Conservation (phyloP, 2,329 filamentous ascomycete species). For the Trichoderma sp. region DNA sequence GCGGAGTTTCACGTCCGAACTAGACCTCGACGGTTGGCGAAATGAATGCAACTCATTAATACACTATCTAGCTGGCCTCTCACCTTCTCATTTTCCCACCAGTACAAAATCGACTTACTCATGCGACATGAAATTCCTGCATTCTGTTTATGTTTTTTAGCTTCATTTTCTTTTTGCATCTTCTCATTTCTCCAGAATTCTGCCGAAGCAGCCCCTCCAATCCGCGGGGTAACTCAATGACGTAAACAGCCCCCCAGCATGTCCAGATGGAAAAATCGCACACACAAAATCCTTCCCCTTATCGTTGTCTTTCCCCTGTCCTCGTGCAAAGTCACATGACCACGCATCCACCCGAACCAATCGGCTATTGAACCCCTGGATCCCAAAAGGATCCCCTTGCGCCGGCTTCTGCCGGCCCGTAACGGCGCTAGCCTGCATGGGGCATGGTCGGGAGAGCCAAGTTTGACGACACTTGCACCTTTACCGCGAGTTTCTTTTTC, state of each 20-base stretch:
- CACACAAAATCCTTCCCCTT: background rate
- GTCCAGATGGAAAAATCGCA: background rate
- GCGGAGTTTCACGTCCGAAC: background rate
- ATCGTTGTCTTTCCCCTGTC: background rate
- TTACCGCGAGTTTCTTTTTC: background rate
- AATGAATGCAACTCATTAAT: background rate
- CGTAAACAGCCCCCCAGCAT: background rate
- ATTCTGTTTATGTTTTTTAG: background rate
- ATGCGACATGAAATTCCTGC: background rate
- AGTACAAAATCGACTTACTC: background rate
- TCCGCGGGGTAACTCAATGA: slow-evolving; percentile 14
- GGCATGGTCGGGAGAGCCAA: slow-evolving; percentile 15
- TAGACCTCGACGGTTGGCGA: background rate
- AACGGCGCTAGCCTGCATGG: background rate
- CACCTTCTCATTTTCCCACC: background rate
- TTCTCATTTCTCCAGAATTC: background rate
- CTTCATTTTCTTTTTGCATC: background rate
- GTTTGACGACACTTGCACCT: slow-evolving; percentile 15
- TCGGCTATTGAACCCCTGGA: slow-evolving; percentile 15
- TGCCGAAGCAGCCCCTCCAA: slow-evolving; percentile 14
- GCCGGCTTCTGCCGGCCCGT: slow-evolving; percentile 20
- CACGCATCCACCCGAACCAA: background rate
- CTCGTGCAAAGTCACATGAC: slow-evolving; percentile 17
- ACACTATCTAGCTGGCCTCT: background rate
- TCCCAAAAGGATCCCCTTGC: background rate